A percentile compares a stretch with the other conserved stretches of the same genome.
Evolutionary conservation across 306 rosid genomes (phyloP).

Genomic region (Potentilla sterilis): DNA sequence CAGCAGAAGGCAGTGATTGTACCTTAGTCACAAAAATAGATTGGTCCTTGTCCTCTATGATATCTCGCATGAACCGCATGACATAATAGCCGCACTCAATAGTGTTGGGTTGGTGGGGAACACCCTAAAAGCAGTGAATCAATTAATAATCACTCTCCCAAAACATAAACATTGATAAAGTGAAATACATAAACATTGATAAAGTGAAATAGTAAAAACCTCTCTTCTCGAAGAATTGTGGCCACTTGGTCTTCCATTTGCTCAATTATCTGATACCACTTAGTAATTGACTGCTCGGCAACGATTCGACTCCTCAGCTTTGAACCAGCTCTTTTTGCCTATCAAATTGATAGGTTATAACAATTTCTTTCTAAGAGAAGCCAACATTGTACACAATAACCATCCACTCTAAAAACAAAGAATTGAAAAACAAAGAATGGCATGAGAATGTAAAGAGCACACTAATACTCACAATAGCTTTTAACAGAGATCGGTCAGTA

Average conservation of each 20-base stretch:
- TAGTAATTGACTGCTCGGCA: constrained; percentile 85
- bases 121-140: no score
- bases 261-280: constrained; percentile 83
- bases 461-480: constrained; percentile 75
- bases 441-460: constrained; percentile 7
- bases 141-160: no score
- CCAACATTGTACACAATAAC: neutral
- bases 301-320: constrained; percentile 84
- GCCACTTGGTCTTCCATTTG: constrained; percentile 86
- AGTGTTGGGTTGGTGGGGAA: no score
- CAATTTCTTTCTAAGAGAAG: constrained; percentile 5
- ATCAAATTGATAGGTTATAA: constrained; percentile 25
- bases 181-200: constrained; percentile 4
- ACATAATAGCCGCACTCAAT: no score
- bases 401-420: no score
- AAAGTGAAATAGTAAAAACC: constrained; percentile 43
- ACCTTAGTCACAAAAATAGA: no score
- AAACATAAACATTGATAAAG: no score
- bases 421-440: neutral
- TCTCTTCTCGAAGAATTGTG: constrained; percentile 73
- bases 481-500: constrained; percentile 82
- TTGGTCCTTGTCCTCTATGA: no score
- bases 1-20: no score
- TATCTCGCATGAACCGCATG: no score
- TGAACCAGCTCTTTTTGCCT: constrained; percentile 97